A percentile compares a stretch with the other conserved stretches of the same genome.
Evolutionary conservation across 371 early-diverging fungal species (phyloP).

Genomic region (Rhizomucor miehei): DNA sequence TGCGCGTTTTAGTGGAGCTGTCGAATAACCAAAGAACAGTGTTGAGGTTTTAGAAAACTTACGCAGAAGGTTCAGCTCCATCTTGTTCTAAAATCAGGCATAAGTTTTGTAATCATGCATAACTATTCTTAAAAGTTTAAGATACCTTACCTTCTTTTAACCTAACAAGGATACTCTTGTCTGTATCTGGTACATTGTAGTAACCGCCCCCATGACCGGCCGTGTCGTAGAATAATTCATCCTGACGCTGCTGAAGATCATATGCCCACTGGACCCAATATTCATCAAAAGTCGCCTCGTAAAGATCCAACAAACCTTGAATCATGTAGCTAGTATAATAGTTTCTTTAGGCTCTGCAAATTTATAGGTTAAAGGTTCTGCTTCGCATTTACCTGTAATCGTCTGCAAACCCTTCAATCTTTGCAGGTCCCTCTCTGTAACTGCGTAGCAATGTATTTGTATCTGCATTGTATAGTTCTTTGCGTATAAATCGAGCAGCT

Average conservation of each 20-base stretch:
- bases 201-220: conserved; percentile 42
- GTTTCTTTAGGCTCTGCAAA: not conserved
- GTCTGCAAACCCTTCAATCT: conserved; percentile 56
- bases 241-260: conserved; percentile 51
- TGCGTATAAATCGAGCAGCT: conserved; percentile 53
- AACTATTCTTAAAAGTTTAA: no score
- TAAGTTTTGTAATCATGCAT: no score
- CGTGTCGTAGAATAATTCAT: conserved; percentile 58
- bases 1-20: no score
- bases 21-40: not conserved
- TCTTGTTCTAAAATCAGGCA: no score
- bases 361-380: not conserved
- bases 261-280: conserved; percentile 60
- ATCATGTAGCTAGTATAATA: conserved; percentile 28
- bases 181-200: conserved; percentile 44
- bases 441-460: conserved; percentile 39
- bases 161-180: conserved; percentile 48
- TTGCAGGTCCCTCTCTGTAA: conserved; percentile 48
- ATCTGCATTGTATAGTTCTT: conserved; percentile 36
- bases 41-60: conserved; percentile 6
- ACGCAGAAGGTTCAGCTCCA: conserved; percentile 56
- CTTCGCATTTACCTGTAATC: conserved; percentile 52
- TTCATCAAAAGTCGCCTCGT: conserved; percentile 51
- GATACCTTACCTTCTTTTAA: conserved; percentile 69
- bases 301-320: conserved; percentile 58